A percentile compares a stretch with the other conserved stretches of the same genome.
Conservation (phyloP, 2,329 filamentous ascomycete species). For the Diaporthe longicolla region DNA sequence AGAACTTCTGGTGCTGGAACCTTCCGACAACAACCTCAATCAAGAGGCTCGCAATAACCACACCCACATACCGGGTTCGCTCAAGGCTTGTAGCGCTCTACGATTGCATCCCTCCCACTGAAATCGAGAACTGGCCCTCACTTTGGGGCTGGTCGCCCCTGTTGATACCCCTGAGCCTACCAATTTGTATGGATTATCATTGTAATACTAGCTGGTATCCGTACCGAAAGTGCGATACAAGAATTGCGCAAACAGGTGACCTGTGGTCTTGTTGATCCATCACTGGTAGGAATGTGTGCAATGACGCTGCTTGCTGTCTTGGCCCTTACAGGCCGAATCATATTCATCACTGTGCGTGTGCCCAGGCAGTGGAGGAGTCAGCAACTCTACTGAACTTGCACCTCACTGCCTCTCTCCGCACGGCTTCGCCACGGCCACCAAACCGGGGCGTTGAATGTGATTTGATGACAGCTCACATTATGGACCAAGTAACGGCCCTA, state of each 20-base stretch:
- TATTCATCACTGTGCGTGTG: background rate
- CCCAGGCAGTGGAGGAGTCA: background rate
- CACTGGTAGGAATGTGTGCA: slow-evolving; percentile 2
- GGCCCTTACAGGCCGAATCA: background rate
- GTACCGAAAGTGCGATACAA: background rate
- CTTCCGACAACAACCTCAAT: background rate
- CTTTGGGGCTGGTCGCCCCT: background rate
- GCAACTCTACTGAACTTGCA: background rate
- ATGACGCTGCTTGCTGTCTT: slow-evolving; percentile 11
- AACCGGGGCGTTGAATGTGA: background rate
- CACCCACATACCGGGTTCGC: background rate
- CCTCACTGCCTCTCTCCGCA: background rate
- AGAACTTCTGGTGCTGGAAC: background rate
- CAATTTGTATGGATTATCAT: slow-evolving; percentile 37
- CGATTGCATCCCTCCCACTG: background rate
- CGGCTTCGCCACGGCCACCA: background rate
- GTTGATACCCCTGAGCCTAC: slow-evolving; percentile 19
- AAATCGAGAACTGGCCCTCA: background rate
- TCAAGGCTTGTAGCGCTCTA: slow-evolving; percentile 10
- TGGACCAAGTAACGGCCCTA: background rate
- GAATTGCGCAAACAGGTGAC: background rate
- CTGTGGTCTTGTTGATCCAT: background rate
- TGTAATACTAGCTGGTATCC: slow-evolving; percentile 37
- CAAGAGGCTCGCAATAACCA: too few relatives aligned
- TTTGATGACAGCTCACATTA: slow-evolving; percentile 2